Conservation (phyloP, 495 filamentous ascomycete genomes). For the Rhypophila decipiens region DNA sequence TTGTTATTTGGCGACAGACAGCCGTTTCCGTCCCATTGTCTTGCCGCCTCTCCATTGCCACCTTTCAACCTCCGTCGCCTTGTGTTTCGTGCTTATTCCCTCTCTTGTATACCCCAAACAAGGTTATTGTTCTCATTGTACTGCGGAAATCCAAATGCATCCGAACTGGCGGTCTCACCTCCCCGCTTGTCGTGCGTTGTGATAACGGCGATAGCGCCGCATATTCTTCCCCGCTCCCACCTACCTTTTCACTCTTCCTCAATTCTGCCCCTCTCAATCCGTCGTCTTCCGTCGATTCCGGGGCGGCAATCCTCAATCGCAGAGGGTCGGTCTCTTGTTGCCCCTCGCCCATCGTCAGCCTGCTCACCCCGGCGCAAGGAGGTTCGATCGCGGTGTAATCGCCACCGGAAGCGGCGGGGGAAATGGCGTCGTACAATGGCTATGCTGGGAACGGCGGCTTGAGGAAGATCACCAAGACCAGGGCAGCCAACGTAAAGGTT, state of each 20-base stretch:
- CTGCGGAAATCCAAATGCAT: conserved; percentile 12
- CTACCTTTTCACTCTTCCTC: not conserved
- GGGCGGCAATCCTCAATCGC: too few relatives aligned
- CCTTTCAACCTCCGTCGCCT: not conserved
- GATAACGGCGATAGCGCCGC: conserved; percentile 18
- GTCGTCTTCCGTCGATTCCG: not conserved
- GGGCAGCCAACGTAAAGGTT: conserved; percentile 18
- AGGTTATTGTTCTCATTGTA: too few relatives aligned
- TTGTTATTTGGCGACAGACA: not conserved
- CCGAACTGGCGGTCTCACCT: conserved; percentile 21
- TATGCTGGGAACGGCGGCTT: conserved; percentile 16
- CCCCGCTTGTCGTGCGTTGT: conserved; percentile 21
- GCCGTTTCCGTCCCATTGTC: not conserved
- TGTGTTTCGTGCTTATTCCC: conserved; percentile 1
- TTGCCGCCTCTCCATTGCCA: not conserved
- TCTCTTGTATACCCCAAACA: too few relatives aligned
- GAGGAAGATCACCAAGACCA: conserved; percentile 38
- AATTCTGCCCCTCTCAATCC: not conserved
- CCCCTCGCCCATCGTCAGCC: too few relatives aligned
- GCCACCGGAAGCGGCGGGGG: not conserved
- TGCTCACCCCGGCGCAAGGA: too few relatives aligned
- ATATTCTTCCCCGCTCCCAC: conserved; percentile 3
- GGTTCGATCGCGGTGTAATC: too few relatives aligned
- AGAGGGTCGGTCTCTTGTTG: too few relatives aligned
- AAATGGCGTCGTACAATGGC: conserved; percentile 33